Conservation (phyloP, 2,329 filamentous ascomycete genomes). For the Fusarium tupiense region DNA sequence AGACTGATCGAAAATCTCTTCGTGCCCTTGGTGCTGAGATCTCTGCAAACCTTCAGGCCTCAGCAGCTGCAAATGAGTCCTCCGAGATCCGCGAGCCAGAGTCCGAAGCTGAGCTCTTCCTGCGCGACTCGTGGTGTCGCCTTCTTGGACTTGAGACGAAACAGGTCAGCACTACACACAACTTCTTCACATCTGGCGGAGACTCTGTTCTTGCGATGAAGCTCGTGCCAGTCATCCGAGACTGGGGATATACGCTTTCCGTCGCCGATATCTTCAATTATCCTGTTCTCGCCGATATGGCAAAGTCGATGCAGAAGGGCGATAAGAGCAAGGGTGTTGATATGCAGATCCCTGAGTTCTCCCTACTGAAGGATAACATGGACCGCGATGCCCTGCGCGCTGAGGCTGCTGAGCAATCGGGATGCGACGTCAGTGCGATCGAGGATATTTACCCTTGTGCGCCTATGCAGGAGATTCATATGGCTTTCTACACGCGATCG, state of each 20-base stretch:
- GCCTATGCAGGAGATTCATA: conserved; percentile 62
- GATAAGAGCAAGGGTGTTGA: conserved; percentile 26
- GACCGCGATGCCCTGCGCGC: conserved; percentile 44
- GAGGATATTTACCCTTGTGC: conserved; percentile 65
- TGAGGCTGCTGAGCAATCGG: conserved; percentile 47
- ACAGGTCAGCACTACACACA: conserved; percentile 49
- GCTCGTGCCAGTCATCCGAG: conserved; percentile 55
- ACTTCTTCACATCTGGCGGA: conserved; percentile 59
- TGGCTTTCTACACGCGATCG: conserved; percentile 60
- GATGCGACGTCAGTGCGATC: conserved; percentile 44
- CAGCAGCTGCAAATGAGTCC: conserved; percentile 3
- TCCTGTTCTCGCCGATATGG: conserved; percentile 57
- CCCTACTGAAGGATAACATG: conserved; percentile 48
- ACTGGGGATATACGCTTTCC: conserved; percentile 51
- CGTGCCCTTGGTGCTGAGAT: conserved; percentile 37
- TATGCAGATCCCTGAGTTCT: conserved; percentile 49
- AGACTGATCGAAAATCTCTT: conserved; percentile 38
- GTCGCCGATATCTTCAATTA: conserved; percentile 57
- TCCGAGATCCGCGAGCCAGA: conserved; percentile 22
- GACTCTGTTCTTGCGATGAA: conserved; percentile 63
- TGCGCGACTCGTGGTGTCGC: conserved; percentile 50
- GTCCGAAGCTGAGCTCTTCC: conserved; percentile 33
- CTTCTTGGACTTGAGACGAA: conserved; percentile 48
- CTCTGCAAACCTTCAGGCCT: conserved; percentile 28
- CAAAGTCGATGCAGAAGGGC: conserved; percentile 43